Conservation (phyloP, 208 protist species). For the Leishmania tropica region DNA sequence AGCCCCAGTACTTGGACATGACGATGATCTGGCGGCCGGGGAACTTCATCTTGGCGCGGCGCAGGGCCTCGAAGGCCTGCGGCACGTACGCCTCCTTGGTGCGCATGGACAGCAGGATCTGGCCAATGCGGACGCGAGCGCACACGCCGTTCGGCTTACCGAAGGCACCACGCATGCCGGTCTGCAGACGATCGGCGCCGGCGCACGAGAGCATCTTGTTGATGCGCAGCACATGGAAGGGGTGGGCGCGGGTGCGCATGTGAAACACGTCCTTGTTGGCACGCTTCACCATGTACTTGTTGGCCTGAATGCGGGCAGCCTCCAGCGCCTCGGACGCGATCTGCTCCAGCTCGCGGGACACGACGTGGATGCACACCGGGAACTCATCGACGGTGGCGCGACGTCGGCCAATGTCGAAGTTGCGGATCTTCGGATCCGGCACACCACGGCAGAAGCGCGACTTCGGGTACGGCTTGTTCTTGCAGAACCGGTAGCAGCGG, state of each 20-base stretch:
- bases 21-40: constrained; percentile 73
- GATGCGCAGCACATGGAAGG: constrained; percentile 99
- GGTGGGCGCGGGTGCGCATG: constrained; percentile 98
- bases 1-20: constrained; percentile 87
- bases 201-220: constrained; percentile 99
- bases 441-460: constrained; percentile 99
- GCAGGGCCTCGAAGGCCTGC: constrained; percentile 76
- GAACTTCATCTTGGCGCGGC: constrained; percentile 88
- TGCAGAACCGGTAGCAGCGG: constrained; percentile 81
- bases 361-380: constrained; percentile 97
- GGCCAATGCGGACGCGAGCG: constrained; percentile 98
- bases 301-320: constrained; percentile 98
- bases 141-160: constrained; percentile 96
- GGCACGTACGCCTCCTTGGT: constrained; percentile 79
- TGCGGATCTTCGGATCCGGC: constrained; percentile 97
- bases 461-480: constrained; percentile 87
- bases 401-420: constrained; percentile 99
- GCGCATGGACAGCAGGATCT: constrained; percentile 98
- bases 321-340: constrained; percentile 99
- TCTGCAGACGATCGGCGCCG: constrained; percentile 99
- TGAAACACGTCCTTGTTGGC: constrained; percentile 99
- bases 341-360: constrained; percentile 99
- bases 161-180: constrained; percentile 67
- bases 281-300: constrained; percentile 99
- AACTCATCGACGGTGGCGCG: constrained; percentile 96